Conservation (phyloP, 2,329 filamentous ascomycete species). For the Talaromyces pinophilus region DNA sequence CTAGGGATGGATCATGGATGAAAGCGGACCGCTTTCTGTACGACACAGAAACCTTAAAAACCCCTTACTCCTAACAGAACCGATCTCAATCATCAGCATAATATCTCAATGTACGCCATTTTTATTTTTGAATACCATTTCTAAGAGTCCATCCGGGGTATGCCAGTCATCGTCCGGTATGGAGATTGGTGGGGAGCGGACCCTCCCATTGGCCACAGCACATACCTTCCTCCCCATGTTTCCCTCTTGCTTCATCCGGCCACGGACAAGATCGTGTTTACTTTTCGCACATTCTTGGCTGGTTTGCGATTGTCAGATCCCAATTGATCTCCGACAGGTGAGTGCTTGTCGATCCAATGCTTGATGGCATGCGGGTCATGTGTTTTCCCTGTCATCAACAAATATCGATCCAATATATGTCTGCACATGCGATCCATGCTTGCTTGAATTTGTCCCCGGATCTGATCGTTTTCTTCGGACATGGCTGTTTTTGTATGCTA, state of each 20-base stretch:
- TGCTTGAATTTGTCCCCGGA: not conserved
- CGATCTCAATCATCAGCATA: not conserved
- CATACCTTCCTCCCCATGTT: constrained; percentile 10
- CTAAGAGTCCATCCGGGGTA: not conserved
- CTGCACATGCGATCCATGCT: not conserved
- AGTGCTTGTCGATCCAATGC: constrained; percentile 1
- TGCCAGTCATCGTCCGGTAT: constrained; percentile 15
- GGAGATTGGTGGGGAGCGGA: constrained; percentile 17
- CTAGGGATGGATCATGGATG: constrained; percentile 1
- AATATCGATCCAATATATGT: not conserved
- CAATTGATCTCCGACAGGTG: not conserved
- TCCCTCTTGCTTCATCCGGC: constrained; percentile 5
- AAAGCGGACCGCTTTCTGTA: not conserved
- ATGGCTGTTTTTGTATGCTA: constrained; percentile 4
- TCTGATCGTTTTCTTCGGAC: not conserved
- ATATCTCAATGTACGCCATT: not conserved
- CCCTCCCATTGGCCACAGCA: constrained; percentile 12
- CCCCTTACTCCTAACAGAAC: not conserved
- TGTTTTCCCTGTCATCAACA: not conserved
- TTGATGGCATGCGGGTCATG: not conserved
- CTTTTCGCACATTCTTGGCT: constrained; percentile 14
- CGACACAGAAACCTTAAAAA: not conserved
- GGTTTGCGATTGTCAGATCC: not conserved
- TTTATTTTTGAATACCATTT: too few relatives aligned
- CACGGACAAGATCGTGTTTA: constrained; percentile 9